Conservation (phyloP, 441 rosid species). For the Hura crepitans region DNA sequence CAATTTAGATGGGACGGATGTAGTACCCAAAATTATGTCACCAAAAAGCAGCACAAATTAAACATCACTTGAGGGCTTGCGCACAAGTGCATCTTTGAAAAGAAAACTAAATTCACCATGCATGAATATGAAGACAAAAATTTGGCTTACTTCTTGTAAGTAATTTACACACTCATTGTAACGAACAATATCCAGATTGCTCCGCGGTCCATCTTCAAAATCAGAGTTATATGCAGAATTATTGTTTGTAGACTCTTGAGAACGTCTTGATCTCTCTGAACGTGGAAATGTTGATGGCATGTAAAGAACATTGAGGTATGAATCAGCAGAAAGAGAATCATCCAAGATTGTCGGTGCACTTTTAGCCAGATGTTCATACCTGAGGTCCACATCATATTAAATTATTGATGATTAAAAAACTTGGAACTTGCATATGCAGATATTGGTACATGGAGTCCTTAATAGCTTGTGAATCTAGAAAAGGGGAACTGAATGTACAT, state of each 20-base stretch:
- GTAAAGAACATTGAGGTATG: constrained; percentile 88
- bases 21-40: not conserved
- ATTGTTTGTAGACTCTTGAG: constrained; percentile 52
- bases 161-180: constrained; percentile 76
- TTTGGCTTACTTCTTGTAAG: constrained; percentile 78
- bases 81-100: not conserved
- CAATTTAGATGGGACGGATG: too few relatives aligned
- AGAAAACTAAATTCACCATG: constrained; percentile 5
- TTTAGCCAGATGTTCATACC: constrained; percentile 98
- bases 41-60: not conserved
- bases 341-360: constrained; percentile 99
- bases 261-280: constrained; percentile 82
- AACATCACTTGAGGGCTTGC: not conserved
- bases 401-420: constrained; percentile 5
- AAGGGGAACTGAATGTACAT: not conserved
- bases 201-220: constrained; percentile 82
- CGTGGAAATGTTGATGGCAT: constrained; percentile 99
- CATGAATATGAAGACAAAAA: not conserved
- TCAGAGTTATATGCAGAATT: constrained; percentile 46
- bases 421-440: constrained; percentile 8
- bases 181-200: constrained; percentile 81
- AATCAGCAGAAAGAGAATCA: constrained; percentile 97
- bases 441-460: not conserved
- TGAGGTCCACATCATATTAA: constrained; percentile 34
- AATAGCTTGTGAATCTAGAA: not conserved